phyloP scores from a whole-genome alignment of 352 stramenopile species.

The Phytopythium montanum region DNA sequence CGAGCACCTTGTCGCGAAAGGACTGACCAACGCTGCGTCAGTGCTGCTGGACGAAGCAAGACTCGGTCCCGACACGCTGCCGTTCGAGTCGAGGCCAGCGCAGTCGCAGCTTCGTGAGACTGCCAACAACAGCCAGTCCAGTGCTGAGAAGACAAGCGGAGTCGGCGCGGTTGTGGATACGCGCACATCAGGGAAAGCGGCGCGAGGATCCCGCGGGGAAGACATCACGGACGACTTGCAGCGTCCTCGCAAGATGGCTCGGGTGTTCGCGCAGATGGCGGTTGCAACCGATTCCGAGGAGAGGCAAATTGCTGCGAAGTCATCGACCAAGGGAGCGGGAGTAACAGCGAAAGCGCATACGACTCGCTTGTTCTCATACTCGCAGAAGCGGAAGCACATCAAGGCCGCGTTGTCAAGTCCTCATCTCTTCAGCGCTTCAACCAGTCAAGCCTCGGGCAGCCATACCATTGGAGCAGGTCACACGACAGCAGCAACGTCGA shows the following conservation, averaged over 20 bases:
- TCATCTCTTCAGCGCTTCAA: constrained; percentile 23
- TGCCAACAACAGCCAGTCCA: background rate
- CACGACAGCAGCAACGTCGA: background rate
- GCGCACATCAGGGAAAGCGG: background rate
- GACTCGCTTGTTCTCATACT: constrained; percentile 7
- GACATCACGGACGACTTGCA: background rate
- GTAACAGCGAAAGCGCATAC: too few relatives aligned
- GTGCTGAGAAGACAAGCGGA: background rate
- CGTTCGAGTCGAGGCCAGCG: background rate
- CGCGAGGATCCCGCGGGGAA: background rate
- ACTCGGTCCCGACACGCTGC: constrained; percentile 7
- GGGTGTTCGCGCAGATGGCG: background rate
- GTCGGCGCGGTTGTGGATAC: background rate
- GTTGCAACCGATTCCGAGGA: background rate
- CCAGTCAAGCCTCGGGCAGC: background rate
- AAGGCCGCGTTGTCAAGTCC: constrained; percentile 17
- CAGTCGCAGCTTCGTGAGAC: background rate
- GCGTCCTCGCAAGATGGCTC: constrained; percentile 9
- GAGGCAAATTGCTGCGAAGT: background rate
- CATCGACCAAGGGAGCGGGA: background rate
- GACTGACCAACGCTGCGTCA: constrained; percentile 51
- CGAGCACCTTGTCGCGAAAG: constrained; percentile 77
- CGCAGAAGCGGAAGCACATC: constrained; percentile 32
- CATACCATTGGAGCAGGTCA: background rate
- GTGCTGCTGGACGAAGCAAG: constrained; percentile 47